Conservation (phyloP, 495 filamentous ascomycete genomes). For the Hypomontagnella submonticulosa region DNA sequence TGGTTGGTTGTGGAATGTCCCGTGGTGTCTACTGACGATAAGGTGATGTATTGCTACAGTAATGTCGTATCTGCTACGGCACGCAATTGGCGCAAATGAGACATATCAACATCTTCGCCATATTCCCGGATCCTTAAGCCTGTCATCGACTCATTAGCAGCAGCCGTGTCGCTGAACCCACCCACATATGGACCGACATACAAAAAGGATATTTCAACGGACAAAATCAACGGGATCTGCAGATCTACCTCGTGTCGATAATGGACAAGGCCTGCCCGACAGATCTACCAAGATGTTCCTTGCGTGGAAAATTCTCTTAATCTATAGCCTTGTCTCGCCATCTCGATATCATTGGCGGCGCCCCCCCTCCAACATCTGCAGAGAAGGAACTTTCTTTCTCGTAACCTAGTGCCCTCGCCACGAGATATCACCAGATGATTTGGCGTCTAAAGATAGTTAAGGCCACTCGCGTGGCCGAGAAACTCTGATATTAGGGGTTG, state of each 20-base stretch:
- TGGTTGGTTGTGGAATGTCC: constrained; percentile 25
- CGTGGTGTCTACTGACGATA: constrained; percentile 28
- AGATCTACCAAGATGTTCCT: constrained; percentile 34
- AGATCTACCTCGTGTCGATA: constrained; percentile 43
- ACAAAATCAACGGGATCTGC: constrained; percentile 31
- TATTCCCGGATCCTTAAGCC: constrained; percentile 17
- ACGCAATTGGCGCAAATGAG: constrained; percentile 13
- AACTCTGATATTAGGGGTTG: constrained; percentile 27
- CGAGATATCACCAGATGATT: constrained; percentile 24
- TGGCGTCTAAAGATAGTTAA: constrained; percentile 36
- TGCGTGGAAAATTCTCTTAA: constrained; percentile 14
- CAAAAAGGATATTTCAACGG: constrained; percentile 2
- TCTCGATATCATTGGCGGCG: constrained; percentile 11
- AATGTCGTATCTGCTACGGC: constrained; percentile 5
- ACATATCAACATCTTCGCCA: background rate
- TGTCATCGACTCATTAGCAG: constrained; percentile 11
- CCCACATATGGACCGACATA: background rate
- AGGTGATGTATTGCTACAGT: constrained; percentile 20
- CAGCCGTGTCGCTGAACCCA: constrained; percentile 4
- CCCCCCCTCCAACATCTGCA: constrained; percentile 13
- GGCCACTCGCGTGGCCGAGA: constrained; percentile 26
- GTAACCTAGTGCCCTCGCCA: constrained; percentile 9
- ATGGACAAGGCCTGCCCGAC: constrained; percentile 15
- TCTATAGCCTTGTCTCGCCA: constrained; percentile 10
- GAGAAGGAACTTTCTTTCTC: constrained; percentile 1